A percentile compares a stretch with the other conserved stretches of the same genome.
phyloP scores from a whole-genome alignment of 257 asterid genomes.

The Penstemon eatonii region DNA sequence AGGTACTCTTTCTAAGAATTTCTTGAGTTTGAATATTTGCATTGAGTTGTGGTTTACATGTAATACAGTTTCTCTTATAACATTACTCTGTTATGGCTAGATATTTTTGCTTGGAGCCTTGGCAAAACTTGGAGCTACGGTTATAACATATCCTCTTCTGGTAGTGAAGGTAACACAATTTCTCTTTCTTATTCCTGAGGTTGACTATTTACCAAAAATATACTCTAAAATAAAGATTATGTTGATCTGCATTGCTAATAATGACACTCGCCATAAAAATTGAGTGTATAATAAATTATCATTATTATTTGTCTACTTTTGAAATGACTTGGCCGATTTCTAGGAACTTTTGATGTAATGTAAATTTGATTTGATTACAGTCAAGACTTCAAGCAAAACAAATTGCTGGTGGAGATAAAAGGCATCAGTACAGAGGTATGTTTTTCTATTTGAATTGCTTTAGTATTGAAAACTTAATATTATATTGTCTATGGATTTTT shows the following conservation, averaged over 20 bases:
- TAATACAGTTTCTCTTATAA: constrained; percentile 7
- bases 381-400: constrained; percentile 97
- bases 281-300: background rate
- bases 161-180: constrained; percentile 74
- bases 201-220: background rate
- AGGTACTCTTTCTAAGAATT: constrained; percentile 47
- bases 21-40: constrained; percentile 11
- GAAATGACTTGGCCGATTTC: constrained; percentile 22
- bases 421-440: constrained; percentile 79
- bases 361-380: constrained; percentile 47
- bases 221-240: background rate
- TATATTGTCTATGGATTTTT: background rate
- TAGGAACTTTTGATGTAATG: background rate
- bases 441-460: constrained; percentile 15
- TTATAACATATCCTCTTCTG: constrained; percentile 86
- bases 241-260: constrained; percentile 8
- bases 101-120: constrained; percentile 93
- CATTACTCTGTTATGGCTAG: constrained; percentile 35
- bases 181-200: constrained; percentile 2
- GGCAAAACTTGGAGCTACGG: constrained; percentile 99
- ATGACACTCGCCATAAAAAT: background rate
- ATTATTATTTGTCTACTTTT: background rate
- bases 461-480: background rate
- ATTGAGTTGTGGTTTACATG: constrained; percentile 1
- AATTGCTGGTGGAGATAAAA: constrained; percentile 57